These are phyloP conservation scores for Macrophomina pseudophaseolina DNA, from an alignment of 2,329 filamentous ascomycete species.

Conservation along the genomic window DNA sequence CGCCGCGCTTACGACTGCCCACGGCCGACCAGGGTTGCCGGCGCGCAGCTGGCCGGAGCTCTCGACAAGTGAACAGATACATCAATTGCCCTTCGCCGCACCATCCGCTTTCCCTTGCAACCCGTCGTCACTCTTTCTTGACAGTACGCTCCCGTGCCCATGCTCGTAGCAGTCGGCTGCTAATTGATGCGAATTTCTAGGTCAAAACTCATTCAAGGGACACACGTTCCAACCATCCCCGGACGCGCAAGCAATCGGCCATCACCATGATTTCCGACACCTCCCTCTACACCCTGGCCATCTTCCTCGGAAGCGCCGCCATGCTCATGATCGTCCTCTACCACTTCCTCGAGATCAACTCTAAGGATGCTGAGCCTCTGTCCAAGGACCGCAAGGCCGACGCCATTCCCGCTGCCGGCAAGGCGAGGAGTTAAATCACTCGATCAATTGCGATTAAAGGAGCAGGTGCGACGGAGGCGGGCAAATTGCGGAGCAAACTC, in stretches of 20 bases:
- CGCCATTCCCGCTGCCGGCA: constrained; percentile 36
- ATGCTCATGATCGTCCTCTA: constrained; percentile 95
- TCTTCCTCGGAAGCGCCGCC: constrained; percentile 86
- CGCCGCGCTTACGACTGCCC: constrained; percentile 7
- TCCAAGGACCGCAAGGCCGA: constrained; percentile 40
- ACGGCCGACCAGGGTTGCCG: background rate
- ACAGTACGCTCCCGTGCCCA: background rate
- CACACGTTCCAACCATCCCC: background rate
- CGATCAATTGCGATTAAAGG: background rate
- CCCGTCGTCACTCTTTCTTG: background rate
- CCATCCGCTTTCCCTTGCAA: background rate
- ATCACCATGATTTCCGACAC: constrained; percentile 88
- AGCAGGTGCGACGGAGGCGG: background rate
- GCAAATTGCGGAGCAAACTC: background rate
- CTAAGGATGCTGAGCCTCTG: constrained; percentile 57
- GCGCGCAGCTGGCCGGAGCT: constrained; percentile 16
- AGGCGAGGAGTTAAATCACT: constrained; percentile 34
- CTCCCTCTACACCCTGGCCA: constrained; percentile 87
- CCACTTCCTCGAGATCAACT: constrained; percentile 95
- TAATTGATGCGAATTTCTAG: background rate
- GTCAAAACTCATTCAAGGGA: background rate
- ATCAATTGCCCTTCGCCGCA: constrained; percentile 14
- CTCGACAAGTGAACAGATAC: constrained; percentile 26
- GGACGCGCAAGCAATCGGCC: constrained; percentile 18
- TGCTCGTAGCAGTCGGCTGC: background rate